Base-by-base conservation (phyloP, 805 yeast genomes). In the Ogataea kodamae region DNA sequence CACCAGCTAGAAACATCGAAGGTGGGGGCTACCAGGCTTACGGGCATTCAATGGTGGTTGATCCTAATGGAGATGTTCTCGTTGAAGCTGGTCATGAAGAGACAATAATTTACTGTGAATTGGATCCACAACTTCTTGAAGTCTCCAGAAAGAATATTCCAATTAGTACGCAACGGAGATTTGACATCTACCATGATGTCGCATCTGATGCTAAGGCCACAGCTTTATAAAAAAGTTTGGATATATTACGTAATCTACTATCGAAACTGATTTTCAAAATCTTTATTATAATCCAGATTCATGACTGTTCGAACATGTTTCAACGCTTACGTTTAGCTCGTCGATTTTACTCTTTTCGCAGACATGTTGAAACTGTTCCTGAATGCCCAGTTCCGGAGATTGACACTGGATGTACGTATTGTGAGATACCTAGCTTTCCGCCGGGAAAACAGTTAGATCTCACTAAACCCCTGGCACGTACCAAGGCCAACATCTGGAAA, bases 31-130 rank as follows among this genome's bases (percentile, higher is more conserved):
- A 78, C 50, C 81, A 76, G 44, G 78, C 83, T 0, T 78, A 75
- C 49, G 86, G 86, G 1, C 86, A 78, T 49, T 74, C 81, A 0
- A 52, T 78, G 52, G 75, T 78, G 3, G 81, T 73, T 26, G 76
- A 74, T 50, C 86, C 86, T 13, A 63, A 63, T 43, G 86, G 85
- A 24, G 67, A 68, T 16, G 64, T 78, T 14, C 42, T 78, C 15
- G 75, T 74, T 5, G 89, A 84, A 53, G 89, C 92, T 1, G 90
- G 82, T 8, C 87, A 80, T 45, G 79, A 69, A 10, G 95, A 86
- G 59, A 84, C 75, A 47, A 79, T 83, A 42, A 69, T 84, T 5
- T 81, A 76, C 50, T 87, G 88, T 4, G 85, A 77, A 45, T 64
- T 87, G 38, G 82, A 81, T 37, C 83, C 85, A 3, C 75, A 65